A percentile compares a stretch with the other conserved stretches of the same genome.
phyloP scores from a whole-genome alignment of 1,284 basidiomycete genomes.

The Coriolopsis trogii region DNA sequence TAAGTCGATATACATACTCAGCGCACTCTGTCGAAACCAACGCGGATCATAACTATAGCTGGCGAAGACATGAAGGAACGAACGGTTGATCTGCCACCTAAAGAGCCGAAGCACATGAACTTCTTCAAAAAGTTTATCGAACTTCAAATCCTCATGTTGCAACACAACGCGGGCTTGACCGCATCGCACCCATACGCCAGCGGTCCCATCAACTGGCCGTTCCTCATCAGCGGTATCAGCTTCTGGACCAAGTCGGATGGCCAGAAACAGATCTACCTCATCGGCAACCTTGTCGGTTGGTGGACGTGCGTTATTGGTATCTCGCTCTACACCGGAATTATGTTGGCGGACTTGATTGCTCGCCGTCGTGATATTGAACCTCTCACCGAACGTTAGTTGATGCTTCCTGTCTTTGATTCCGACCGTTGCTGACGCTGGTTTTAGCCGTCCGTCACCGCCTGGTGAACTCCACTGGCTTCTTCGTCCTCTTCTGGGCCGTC shows the following conservation, averaged over 20 bases:
- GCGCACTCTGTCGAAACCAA: background rate
- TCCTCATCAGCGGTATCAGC: conserved; percentile 92
- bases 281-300: conserved; percentile 95
- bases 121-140: conserved; percentile 97
- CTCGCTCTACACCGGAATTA: conserved; percentile 87
- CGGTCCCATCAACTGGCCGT: conserved; percentile 96
- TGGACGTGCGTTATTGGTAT: conserved; percentile 89
- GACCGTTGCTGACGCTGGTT: conserved; percentile 9
- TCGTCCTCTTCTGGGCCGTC: conserved; percentile 91
- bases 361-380: conserved; percentile 85
- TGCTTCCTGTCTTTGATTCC: conserved; percentile 1
- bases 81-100: conserved; percentile 51
- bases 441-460: conserved; percentile 88
- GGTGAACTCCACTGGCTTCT: conserved; percentile 96
- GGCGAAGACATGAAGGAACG: conserved; percentile 61
- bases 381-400: conserved; percentile 78
- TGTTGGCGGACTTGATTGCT: conserved; percentile 88
- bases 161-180: conserved; percentile 96
- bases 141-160: conserved; percentile 93
- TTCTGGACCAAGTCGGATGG: conserved; percentile 93
- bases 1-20: conserved; percentile 40
- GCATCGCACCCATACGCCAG: conserved; percentile 96
- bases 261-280: conserved; percentile 94
- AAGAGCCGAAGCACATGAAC: conserved; percentile 79
- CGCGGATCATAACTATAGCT: conserved; percentile 38